A percentile compares a stretch with the other conserved stretches of the same genome.
Conservation (phyloP, 1,284 basidiomycete genomes). For the Xerocomus alliaceus region DNA sequence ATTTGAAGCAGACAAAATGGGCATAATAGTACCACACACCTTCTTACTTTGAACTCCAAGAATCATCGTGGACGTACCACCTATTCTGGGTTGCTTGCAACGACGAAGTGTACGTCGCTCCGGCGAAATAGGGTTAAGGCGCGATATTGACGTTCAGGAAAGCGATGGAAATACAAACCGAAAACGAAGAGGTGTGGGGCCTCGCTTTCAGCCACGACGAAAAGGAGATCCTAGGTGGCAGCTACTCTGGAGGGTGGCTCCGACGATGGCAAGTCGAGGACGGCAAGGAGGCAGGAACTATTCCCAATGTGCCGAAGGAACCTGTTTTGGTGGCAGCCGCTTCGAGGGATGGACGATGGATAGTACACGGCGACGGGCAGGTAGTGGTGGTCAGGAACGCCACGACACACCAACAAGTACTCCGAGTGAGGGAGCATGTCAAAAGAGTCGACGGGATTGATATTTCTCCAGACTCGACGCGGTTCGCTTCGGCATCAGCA, state of each 20-base stretch:
- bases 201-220: not conserved
- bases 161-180: not conserved
- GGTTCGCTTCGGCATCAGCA: not conserved
- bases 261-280: not conserved
- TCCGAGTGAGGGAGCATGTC: not conserved
- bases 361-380: not conserved
- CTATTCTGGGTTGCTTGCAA: not conserved
- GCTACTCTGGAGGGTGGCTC: slow-evolving; percentile 3
- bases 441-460: not conserved
- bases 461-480: not conserved
- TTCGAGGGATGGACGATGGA: not conserved
- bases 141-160: not conserved
- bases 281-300: not conserved
- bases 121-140: not conserved
- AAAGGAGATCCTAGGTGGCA: not conserved
- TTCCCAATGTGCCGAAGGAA: not conserved
- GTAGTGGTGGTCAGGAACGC: not conserved
- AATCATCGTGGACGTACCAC: not conserved
- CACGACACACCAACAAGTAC: not conserved
- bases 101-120: not conserved
- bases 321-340: not conserved
- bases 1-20: not conserved
- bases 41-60: not conserved
- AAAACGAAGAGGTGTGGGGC: slow-evolving; percentile 1
- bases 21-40: too few species aligned